Base-by-base conservation (phyloP, 1,139 yeast genomes). In the Sugiyamaella paludigena region DNA sequence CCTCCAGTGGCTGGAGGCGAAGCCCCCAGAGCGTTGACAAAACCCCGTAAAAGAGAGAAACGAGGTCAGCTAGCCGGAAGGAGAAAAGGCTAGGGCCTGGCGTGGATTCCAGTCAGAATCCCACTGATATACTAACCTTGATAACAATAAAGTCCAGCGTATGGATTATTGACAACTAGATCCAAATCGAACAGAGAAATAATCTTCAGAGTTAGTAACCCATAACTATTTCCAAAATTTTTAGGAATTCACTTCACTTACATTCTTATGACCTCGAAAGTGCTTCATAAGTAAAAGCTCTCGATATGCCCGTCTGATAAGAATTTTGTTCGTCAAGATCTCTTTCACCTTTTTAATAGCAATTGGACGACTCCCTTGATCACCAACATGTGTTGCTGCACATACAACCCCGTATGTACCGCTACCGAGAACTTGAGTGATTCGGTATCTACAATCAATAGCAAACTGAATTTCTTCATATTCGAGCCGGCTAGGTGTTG, bases 391-490 rank as follows among this genome's bases (percentile, higher is more conserved):
- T 13, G 77, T 61, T 0, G 92, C 94, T 2, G 86, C 79, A 59
- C 94, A 86, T 7, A 89, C 98, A 0, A 84, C 81, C 1, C 98
- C 97, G 64, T 88, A 89, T 0, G 96, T 84, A 0, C 98, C 98
- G 59, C 81, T 81, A 0, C 97, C 97, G 40, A 89, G 72, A 0
- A 83, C 72, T 40, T 73, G 70, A 26, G 76, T 67, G 4, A 87
- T 74, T 46, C 75, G 72, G 66, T 87, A 89, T 41, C 87, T 71
- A 1, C 78, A 68, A 52, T 84, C 84, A 40, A 87, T 73, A 36
- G 80, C 80, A 65, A 89, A 87, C 12, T 49, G 24, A 19, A 19
- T 19, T 4, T 19, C 24, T 19, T 19, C 24, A 19, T 19, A 19
- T 19, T 19, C 24, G 5, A 19, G 24, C 5, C 24, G 24, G 5